Base-by-base conservation (phyloP, 1,139 yeast species). In the Kodamaea ohmeri region DNA sequence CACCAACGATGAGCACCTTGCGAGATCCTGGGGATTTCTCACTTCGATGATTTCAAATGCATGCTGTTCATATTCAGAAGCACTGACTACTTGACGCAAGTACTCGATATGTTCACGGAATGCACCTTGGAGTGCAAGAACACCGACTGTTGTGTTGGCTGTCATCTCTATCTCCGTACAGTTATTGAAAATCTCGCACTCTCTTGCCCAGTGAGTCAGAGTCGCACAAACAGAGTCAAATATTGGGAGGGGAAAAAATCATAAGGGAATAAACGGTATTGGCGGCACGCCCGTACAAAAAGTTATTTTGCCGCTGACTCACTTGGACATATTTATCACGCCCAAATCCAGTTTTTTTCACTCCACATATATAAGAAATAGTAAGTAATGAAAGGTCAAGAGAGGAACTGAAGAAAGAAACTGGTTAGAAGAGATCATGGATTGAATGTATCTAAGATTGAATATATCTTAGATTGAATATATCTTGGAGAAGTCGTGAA, bases 91-190 rank as follows among this genome's bases (percentile, higher is more conserved):
- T 24, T 54, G 50, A 24, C 65, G 55, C 37, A 83, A 64, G 49
- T 76, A 78, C 3, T 67, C 59, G n/a, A 81, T 60, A 55, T 86
- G 95, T 55, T 86, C 95, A 15, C 65, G 56, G 52, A 83, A 86
- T 0, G 95, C 92, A 2, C 95, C 95, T 55, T 86, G 95, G 19
- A 86, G 71, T 0, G 94, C 88, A 39, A 86, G 61, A 0, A 85
- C 90, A 1, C 95, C 95, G 6, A 86, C 68, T 2, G 51, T 53
- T 15, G 60, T 37, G 2, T 22, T n/a, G 4, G 17, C 11, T 15
- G 38, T 35, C 38, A 35, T 35, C 9, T n/a, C n/a, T n/a, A n/a
- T n/a, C n/a, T n/a, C n/a, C n/a, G n/a, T n/a, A n/a, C n/a, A n/a
- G n/a, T n/a, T n/a, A n/a, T n/a, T n/a, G n/a, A n/a, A n/a, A n/a